phyloP scores from a whole-genome alignment of 208 protist species.

The Crithidia acanthocephali region DNA sequence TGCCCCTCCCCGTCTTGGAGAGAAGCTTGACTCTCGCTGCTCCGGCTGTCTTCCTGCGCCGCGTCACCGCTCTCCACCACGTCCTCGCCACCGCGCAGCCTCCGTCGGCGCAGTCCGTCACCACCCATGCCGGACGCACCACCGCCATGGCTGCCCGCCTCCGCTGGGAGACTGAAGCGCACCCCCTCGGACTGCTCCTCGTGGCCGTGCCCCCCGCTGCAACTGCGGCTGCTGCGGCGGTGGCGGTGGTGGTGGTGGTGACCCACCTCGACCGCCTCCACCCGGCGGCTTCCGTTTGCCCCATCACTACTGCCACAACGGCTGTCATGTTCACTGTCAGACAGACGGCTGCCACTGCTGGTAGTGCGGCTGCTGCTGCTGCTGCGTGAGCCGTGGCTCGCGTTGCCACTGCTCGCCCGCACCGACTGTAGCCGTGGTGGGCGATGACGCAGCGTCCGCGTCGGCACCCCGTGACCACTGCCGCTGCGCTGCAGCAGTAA shows the following conservation, averaged over 20 bases:
- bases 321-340: too few species aligned
- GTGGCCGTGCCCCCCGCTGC: too few species aligned
- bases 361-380: not conserved
- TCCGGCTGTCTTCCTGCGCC: too few species aligned
- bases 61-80: too few species aligned
- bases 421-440: not conserved
- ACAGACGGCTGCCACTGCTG: too few species aligned
- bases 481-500: not conserved
- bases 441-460: not conserved
- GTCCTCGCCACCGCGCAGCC: not conserved
- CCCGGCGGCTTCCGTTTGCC: not conserved
- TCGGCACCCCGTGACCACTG: not conserved
- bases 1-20: too few species aligned
- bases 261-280: not conserved
- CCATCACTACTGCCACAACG: not conserved
- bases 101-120: not conserved
- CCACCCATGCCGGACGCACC: not conserved
- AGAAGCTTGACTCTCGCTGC: too few species aligned
- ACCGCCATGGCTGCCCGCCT: not conserved
- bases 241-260: too few species aligned
- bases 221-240: too few species aligned
- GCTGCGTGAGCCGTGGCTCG: not conserved
- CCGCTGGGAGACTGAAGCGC: conserved; percentile 7
- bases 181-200: conserved; percentile 2
- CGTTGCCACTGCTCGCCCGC: not conserved